Percentiles rank a stretch among this genome's conserved stretches.
These are phyloP conservation scores for Neotropicomus parvogracilis DNA, from an alignment of 1,284 basidiomycete species.

Conservation along the genomic window DNA sequence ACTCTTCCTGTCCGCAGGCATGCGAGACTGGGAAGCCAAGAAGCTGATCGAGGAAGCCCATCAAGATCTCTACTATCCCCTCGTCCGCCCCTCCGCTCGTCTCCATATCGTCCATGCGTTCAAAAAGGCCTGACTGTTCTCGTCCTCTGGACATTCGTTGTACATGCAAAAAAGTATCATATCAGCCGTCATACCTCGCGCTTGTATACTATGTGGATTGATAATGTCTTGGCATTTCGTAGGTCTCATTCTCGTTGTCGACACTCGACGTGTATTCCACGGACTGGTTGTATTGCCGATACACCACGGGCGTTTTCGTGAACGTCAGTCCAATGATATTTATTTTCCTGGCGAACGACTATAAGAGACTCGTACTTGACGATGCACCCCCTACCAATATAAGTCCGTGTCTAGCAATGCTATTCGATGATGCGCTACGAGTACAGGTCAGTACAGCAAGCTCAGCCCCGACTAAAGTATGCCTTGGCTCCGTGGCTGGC, in stretches of 20 bases:
- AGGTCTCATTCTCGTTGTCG: constrained; percentile 11
- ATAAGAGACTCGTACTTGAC: constrained; percentile 5
- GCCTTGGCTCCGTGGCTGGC: constrained; percentile 83
- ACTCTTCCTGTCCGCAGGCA: constrained; percentile 49
- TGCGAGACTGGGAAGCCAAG: constrained; percentile 50
- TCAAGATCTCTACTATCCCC: constrained; percentile 58
- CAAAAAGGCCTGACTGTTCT: constrained; percentile 38
- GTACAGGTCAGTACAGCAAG: constrained; percentile 17
- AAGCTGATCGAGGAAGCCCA: constrained; percentile 58
- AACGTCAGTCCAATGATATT: constrained; percentile 22
- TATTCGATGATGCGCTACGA: constrained; percentile 15
- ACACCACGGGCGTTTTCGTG: constrained; percentile 1
- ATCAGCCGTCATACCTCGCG: constrained; percentile 11
- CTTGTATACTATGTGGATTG: constrained; percentile 17
- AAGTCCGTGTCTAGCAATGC: constrained; percentile 4
- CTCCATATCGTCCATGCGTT: constrained; percentile 59
- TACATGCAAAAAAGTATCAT: constrained; percentile 31
- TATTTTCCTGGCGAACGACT: constrained; percentile 6
- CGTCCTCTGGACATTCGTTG: constrained; percentile 24
- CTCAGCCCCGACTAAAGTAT: constrained; percentile 77
- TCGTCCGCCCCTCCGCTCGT: constrained; percentile 47
- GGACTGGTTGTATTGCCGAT: background rate
- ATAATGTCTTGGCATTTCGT: constrained; percentile 15
- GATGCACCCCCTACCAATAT: too few relatives aligned
- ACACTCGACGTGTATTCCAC: constrained; percentile 11